Evolutionary conservation across 2,329 filamentous ascomycete genomes (phyloP), one percentile per base, ranked within the genome.

Genomic region (Pyrenophora teres): DNA sequence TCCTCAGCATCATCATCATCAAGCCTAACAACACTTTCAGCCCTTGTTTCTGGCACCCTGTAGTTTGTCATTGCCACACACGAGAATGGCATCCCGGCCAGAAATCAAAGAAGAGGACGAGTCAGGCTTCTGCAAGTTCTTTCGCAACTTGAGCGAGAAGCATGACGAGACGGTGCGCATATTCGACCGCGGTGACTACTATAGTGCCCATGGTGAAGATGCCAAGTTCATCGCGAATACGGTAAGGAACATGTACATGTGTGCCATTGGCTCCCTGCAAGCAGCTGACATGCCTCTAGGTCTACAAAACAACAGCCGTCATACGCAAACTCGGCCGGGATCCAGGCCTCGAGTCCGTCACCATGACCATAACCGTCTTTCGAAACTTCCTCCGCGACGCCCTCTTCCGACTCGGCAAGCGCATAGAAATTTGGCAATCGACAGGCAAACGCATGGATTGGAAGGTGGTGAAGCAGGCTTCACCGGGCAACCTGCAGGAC

Each of bases 271-370:
- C 1, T 3, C 5, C 18, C 4, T 0, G 9, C 4, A 21, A 5
- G 0, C 4, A 38, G 39, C 21, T 52, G 6, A 52, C 10, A 39
- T 2, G 23, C 15, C 12, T 21, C 8, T 55, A 89, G 87, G 89
- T 97, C 53, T 99, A 99, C 83, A 96, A 96, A 78, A 97, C 94
- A 4, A 97, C 92, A 2, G 96, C 94, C 0, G 94, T 99, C 13
- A 83, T 99, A 18, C 87, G 93, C 63, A 92, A 94, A 64, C 83
- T 99, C 18, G 94, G 94, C 56, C 86, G 87, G 70, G 86, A 89
- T 54, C 90, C 88, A n/a, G 88, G 89, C 40, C 83, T 99, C 2
- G 85, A 92, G 5, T 99, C 94, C 2, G 94, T 99, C 35, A 97
- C 94, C 1, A 91, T 99, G 86, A 94, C 92, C 42, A 81, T 92